These are phyloP conservation scores for Populus pruinosa DNA, from an alignment of 345 rosid genomes.

Conservation along the genomic window DNA sequence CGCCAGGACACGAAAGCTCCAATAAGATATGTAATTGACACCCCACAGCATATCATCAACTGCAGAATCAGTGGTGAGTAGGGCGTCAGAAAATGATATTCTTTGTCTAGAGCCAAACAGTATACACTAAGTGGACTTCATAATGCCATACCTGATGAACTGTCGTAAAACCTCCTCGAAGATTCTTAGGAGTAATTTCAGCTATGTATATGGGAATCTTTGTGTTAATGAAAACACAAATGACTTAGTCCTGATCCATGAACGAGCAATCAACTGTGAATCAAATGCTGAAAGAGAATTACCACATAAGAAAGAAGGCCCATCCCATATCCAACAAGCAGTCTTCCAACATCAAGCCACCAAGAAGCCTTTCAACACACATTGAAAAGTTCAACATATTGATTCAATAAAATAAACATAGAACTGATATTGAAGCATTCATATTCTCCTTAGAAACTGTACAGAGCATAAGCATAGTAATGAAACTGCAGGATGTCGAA, in stretches of 20 bases:
- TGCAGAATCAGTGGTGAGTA: constrained; percentile 24
- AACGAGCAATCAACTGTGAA: not conserved
- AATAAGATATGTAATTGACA: constrained; percentile 53
- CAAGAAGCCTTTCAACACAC: constrained; percentile 43
- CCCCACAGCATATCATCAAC: constrained; percentile 78
- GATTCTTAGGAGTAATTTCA: constrained; percentile 72
- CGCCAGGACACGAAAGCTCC: constrained; percentile 70
- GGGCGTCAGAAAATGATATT: not conserved
- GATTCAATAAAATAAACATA: not conserved
- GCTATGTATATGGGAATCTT: constrained; percentile 84
- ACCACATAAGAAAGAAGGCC: constrained; percentile 80
- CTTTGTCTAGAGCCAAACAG: not conserved
- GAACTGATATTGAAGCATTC: not conserved
- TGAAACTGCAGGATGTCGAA: not conserved
- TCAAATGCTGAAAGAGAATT: constrained; percentile 16
- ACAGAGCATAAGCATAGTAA: not conserved
- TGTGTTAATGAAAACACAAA: not conserved
- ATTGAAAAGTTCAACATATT: not conserved
- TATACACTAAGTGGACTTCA: not conserved
- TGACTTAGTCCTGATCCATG: not conserved
- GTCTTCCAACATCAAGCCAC: constrained; percentile 67
- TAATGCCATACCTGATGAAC: constrained; percentile 46
- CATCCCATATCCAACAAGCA: constrained; percentile 63
- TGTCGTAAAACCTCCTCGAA: constrained; percentile 74
- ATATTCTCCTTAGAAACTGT: not conserved